phyloP scores from a whole-genome alignment of 208 protist genomes.

The Leishmania lainsoni region DNA sequence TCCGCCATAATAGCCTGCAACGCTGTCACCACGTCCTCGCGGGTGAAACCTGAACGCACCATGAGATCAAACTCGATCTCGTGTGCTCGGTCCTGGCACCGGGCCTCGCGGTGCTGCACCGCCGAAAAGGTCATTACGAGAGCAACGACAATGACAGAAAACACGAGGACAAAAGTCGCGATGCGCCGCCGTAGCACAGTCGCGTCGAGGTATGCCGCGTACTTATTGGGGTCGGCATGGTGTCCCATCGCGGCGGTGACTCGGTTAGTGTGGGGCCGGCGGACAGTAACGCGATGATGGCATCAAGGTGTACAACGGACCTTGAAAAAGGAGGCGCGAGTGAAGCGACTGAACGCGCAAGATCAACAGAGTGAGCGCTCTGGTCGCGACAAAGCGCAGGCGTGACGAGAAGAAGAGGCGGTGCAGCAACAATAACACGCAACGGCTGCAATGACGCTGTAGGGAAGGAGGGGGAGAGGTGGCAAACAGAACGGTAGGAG shows the following conservation, averaged over 20 bases:
- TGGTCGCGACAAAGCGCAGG: not conserved
- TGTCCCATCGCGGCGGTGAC: conserved; percentile 37
- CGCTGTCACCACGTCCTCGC: conserved; percentile 31
- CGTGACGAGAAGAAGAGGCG: not conserved
- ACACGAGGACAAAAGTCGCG: conserved; percentile 73
- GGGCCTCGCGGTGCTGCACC: conserved; percentile 55
- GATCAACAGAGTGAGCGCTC: not conserved
- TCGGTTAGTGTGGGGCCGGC: too few species aligned
- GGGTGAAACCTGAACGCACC: conserved; percentile 21
- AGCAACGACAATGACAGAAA: conserved; percentile 63
- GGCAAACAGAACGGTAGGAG: not conserved
- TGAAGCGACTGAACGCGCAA: not conserved
- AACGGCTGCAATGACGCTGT: not conserved
- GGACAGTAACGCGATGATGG: not conserved
- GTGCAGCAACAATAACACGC: not conserved
- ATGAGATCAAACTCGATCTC: conserved; percentile 46
- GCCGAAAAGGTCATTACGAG: conserved; percentile 64
- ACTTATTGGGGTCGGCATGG: conserved; percentile 33
- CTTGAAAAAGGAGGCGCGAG: not conserved
- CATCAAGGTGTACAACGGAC: not conserved
- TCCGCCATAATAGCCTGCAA: conserved; percentile 33
- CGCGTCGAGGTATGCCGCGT: conserved; percentile 47
- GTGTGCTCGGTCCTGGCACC: conserved; percentile 74
- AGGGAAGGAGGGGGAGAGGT: not conserved
- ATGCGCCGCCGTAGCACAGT: conserved; percentile 55